Base-by-base conservation (phyloP, 1,139 yeast genomes). In the Suhomyces anneliseae region DNA sequence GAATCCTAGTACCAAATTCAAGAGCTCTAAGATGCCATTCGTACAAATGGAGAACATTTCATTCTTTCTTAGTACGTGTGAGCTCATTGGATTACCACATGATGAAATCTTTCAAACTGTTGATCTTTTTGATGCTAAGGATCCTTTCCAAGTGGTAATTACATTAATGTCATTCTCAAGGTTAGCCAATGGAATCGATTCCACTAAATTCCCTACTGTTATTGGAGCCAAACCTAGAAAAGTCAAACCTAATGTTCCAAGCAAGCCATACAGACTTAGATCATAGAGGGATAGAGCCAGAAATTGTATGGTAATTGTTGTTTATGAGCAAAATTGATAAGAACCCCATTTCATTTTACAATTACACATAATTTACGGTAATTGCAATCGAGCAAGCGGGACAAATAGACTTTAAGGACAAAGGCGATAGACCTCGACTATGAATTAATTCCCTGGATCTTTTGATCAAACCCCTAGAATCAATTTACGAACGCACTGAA, bases 21-120 rank as follows among this genome's bases (percentile, higher is more conserved):
- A 85, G 60, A 73, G 72, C 42, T 81, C 90, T n/a, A 72, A 71
- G 43, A 83, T 88, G 86, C 93, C 96, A 3, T 90, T 90, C 65
- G 83, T 88, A 9, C 90, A 85, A 68, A 89, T 89, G 96, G 96
- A 90, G 61, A 89, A 89, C 58, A 88, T 90, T 36, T 83, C 90
- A 38, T 79, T 82, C 52, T 90, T 89, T 59, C 68, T 90, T 34
- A 66, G 72, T 12, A 79, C 85, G 43, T 82, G 89, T 46, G 77
- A 81, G 51, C 44, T 59, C 3, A 69, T 85, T 39, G 93, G 95
- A 1, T 83, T 90, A 4, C 90, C 93, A 5, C 89, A 87, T 53
- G 92, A 88, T 60, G 97, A 90, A 61, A 69, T 87, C 41, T 90
- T 90, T 61, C 93, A 87, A 56, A 89, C 96, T 0, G 79, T 87